Evolutionary conservation across 2,329 filamentous ascomycete species (phyloP).

Genomic region (Neofusicoccum umdonicola): DNA sequence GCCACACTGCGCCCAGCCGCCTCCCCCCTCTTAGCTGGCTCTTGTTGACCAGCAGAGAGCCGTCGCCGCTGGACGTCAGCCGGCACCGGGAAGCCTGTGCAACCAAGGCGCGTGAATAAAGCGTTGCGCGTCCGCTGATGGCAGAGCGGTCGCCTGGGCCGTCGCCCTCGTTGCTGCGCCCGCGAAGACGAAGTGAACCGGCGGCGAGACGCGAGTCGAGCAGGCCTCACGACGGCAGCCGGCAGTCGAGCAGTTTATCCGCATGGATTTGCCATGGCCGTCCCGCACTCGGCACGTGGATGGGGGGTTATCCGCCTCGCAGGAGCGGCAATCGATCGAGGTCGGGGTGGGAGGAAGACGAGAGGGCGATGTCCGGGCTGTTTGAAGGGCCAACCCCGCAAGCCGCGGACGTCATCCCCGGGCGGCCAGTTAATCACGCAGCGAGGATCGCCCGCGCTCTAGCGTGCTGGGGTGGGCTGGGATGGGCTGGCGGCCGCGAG

Average conservation of each 20-base stretch:
- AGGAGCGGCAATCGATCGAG: too few relatives aligned
- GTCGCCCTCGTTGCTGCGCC: not conserved
- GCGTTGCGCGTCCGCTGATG: not conserved
- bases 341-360: too few relatives aligned
- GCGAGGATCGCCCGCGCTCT: not conserved
- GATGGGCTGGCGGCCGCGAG: not conserved
- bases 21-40: not conserved
- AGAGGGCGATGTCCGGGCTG: too few relatives aligned
- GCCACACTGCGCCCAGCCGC: slow-evolving; percentile 6
- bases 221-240: not conserved
- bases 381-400: not conserved
- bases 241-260: not conserved
- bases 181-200: too few relatives aligned
- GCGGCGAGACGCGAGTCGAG: not conserved
- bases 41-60: not conserved
- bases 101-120: not conserved
- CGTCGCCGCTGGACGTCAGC: not conserved
- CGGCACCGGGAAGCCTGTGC: not conserved
- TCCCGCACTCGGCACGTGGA: not conserved
- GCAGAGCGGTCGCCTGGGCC: not conserved
- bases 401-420: not conserved
- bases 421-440: not conserved
- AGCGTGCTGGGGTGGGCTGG: not conserved
- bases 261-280: not conserved
- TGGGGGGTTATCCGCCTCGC: not conserved